Evolutionary conservation across 371 early-diverging fungal genomes (phyloP).

Genomic region (Circinella umbellata): DNA sequence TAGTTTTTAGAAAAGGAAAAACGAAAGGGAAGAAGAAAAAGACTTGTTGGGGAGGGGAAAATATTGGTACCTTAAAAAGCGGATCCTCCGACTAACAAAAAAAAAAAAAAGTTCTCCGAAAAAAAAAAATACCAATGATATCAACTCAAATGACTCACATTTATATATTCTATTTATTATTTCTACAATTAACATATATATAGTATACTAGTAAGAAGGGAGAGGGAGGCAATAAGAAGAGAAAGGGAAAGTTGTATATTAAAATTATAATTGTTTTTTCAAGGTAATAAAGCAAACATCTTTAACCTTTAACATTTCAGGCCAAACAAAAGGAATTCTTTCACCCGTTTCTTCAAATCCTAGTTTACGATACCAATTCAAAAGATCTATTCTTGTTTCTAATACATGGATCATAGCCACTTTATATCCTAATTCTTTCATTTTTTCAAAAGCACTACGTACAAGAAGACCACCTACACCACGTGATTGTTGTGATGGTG

Average conservation of each 20-base stretch:
- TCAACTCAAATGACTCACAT: not conserved
- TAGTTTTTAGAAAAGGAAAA: too few relatives aligned
- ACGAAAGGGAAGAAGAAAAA: too few relatives aligned
- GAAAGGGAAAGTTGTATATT: too few relatives aligned
- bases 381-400: constrained; percentile 51
- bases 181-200: too few relatives aligned
- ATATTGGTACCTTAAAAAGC: too few relatives aligned
- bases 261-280: constrained; percentile 19
- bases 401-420: constrained; percentile 57
- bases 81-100: too few relatives aligned
- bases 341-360: constrained; percentile 61
- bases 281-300: constrained; percentile 36
- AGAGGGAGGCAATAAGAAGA: too few relatives aligned
- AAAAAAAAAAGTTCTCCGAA: too few relatives aligned
- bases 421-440: constrained; percentile 37
- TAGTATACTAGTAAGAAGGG: too few relatives aligned
- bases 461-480: constrained; percentile 61
- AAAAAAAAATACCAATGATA: not conserved
- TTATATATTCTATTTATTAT: too few relatives aligned
- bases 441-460: constrained; percentile 45
- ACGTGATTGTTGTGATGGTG: constrained; percentile 53
- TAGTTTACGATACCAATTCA: constrained; percentile 58
- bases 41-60: too few relatives aligned
- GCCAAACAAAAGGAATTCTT: constrained; percentile 36
- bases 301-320: constrained; percentile 31